phyloP scores from a whole-genome alignment of 2,329 filamentous ascomycete species.

The Colletotrichum melonis region DNA sequence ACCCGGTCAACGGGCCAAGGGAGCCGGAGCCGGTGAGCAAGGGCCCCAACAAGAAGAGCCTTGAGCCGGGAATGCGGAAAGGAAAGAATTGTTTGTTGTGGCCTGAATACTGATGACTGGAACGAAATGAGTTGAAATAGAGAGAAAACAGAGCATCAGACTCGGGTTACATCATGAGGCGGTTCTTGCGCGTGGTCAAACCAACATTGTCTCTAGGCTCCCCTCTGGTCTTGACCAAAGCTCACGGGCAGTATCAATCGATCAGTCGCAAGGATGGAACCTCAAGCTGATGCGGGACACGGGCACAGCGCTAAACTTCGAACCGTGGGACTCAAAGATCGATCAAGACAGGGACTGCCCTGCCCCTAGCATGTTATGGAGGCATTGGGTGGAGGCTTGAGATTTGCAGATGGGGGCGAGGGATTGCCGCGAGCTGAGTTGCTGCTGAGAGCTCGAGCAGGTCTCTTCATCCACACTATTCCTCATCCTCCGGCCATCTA shows the following conservation, averaged over 20 bases:
- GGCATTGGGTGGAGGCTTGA: conserved; percentile 11
- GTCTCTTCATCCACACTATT: background rate
- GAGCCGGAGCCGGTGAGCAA: conserved; percentile 24
- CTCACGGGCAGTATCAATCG: conserved; percentile 1
- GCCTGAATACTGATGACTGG: background rate
- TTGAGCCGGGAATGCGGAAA: background rate
- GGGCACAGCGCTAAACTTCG: conserved; percentile 23
- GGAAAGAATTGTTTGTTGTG: background rate
- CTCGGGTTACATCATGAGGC: background rate
- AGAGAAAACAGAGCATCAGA: background rate
- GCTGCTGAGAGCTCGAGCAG: background rate
- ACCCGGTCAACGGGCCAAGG: conserved; percentile 27
- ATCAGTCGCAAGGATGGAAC: background rate
- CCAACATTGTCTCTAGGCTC: conserved; percentile 2
- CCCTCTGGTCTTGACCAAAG: background rate
- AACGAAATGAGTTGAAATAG: background rate
- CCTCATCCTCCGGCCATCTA: background rate
- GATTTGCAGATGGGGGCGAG: conserved; percentile 14
- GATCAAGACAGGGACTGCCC: conserved; percentile 10
- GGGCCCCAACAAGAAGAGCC: background rate
- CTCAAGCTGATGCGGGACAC: conserved; percentile 7
- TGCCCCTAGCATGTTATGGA: conserved; percentile 12
- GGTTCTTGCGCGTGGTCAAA: conserved; percentile 14
- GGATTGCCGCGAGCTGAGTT: conserved; percentile 8
- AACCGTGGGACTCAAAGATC: conserved; percentile 29